phyloP scores from a whole-genome alignment of 2,329 filamentous ascomycete genomes.

The Neurospora sp. region DNA sequence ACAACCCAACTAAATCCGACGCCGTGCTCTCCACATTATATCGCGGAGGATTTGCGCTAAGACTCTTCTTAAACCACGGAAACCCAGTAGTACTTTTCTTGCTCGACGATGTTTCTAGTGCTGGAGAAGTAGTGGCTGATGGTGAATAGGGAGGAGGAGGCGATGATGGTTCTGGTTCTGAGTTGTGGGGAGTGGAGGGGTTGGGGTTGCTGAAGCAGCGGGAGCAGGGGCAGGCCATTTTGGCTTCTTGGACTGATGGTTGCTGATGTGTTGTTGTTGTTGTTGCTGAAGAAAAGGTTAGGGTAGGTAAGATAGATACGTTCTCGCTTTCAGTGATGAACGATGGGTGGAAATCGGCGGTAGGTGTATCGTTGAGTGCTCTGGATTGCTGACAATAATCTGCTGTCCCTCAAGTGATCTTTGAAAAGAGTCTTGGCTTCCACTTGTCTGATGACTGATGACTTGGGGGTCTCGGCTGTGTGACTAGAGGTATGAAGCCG shows the following conservation, averaged over 20 bases:
- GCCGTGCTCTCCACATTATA: not conserved
- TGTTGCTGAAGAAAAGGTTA: not conserved
- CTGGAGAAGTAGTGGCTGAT: not conserved
- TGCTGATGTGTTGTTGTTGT: not conserved
- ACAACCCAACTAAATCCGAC: not conserved
- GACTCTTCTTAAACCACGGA: not conserved
- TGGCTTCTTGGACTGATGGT: not conserved
- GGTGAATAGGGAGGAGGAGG: not conserved
- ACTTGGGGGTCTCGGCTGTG: not conserved
- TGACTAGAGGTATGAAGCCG: not conserved
- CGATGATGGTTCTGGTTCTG: not conserved
- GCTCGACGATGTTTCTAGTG: not conserved
- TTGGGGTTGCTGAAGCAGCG: not conserved
- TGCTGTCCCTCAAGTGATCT: not conserved
- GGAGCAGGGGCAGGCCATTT: not conserved
- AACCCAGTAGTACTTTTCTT: not conserved
- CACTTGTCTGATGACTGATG: not conserved
- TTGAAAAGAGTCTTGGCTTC: too few relatives aligned
- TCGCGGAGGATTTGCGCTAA: not conserved
- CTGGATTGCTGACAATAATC: not conserved
- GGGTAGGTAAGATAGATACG: not conserved
- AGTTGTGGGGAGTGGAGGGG: not conserved
- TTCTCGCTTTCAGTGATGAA: not conserved
- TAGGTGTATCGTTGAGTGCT: not conserved
- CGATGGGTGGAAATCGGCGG: not conserved